Evolutionary conservation across 2,329 filamentous ascomycete genomes (phyloP).

Genomic region (Botryotinia narcissicola): DNA sequence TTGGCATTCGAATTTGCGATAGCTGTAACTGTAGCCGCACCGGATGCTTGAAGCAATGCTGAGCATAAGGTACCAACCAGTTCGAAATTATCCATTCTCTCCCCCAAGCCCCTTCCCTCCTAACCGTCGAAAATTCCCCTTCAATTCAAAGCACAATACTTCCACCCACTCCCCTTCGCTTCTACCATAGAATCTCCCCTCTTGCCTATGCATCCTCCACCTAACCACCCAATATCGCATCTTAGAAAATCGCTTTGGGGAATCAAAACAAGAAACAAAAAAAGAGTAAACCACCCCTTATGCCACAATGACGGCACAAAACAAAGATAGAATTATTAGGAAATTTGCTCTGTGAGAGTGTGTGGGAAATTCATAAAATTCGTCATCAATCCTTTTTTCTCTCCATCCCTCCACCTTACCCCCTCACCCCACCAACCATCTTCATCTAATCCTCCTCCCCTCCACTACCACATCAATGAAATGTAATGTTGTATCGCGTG

Average conservation of each 20-base stretch:
- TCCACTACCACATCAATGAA: background rate
- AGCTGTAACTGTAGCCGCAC: background rate
- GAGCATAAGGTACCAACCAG: background rate
- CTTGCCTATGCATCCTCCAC: background rate
- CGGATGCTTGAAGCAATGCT: background rate
- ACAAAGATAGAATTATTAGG: background rate
- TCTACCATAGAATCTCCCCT: background rate
- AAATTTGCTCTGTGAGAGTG: background rate
- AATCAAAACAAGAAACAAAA: conserved; percentile 9
- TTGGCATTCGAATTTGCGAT: background rate
- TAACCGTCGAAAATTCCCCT: no score
- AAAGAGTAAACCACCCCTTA: background rate
- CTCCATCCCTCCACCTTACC: background rate
- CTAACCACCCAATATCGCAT: background rate
- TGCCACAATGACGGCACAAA: background rate
- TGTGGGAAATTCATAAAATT: conserved; percentile 16
- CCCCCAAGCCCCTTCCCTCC: background rate
- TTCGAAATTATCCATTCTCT: conserved; percentile 10
- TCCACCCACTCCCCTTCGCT: background rate
- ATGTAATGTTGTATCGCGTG: background rate
- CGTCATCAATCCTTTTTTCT: conserved; percentile 10
- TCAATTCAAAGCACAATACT: background rate
- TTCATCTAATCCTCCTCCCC: background rate
- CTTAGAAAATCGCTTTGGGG: background rate
- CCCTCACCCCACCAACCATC: background rate